Conservation (phyloP, 768 basidiomycete species). For the Lactarius tabidus region DNA sequence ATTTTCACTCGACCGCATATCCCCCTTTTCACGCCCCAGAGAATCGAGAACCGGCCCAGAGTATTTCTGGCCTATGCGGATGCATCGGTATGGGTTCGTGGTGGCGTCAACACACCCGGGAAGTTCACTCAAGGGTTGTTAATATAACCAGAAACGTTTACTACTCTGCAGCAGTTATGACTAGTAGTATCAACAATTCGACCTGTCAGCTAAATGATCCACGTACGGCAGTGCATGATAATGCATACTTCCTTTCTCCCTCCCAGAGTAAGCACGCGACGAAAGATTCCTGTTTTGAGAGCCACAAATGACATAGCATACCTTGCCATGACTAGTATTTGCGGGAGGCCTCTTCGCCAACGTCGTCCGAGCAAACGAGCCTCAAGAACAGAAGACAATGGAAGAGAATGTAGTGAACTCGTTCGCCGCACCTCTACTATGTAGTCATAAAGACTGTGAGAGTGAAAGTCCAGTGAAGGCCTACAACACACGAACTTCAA, state of each 20-base stretch:
- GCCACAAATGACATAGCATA: too few relatives aligned
- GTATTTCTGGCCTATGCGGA: background rate
- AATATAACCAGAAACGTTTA: background rate
- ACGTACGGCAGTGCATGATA: background rate
- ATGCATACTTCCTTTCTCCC: background rate
- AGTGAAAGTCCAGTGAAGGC: too few relatives aligned
- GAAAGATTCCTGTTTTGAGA: background rate
- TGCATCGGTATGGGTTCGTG: background rate
- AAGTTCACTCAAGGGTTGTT: too few relatives aligned
- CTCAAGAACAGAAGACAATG: too few relatives aligned
- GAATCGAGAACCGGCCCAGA: background rate
- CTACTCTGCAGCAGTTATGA: background rate
- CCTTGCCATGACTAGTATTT: too few relatives aligned
- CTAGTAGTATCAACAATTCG: background rate
- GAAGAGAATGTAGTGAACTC: too few relatives aligned
- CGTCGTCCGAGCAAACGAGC: too few relatives aligned
- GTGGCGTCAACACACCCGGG: background rate
- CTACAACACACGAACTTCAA: too few relatives aligned
- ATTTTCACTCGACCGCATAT: background rate
- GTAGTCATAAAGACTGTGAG: too few relatives aligned
- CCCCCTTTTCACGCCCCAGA: background rate
- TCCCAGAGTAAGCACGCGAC: background rate
- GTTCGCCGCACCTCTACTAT: too few relatives aligned
- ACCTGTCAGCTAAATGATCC: background rate
- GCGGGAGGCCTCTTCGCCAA: too few relatives aligned